Base-by-base conservation (phyloP, 2,329 filamentous ascomycete genomes). In the Zasmidium cellare region DNA sequence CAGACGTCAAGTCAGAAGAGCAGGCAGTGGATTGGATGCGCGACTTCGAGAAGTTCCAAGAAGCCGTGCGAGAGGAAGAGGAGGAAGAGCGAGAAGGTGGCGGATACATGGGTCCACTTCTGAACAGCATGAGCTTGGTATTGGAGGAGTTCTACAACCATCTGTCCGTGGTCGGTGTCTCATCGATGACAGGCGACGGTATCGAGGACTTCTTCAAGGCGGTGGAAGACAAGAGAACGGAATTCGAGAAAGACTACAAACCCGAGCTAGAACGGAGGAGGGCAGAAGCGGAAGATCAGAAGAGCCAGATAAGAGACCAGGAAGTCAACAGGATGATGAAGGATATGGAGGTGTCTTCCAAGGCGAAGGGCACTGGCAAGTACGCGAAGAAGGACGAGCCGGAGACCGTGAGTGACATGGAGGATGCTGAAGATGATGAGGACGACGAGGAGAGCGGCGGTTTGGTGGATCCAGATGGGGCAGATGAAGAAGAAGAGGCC, bases 21-120 rank as follows among this genome's bases (percentile, higher is more conserved):
- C 84, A 85, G 23, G 94, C 92, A 1, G 94, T 93, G 77, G 92
- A 97, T 72, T 99, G 96, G 94, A 99, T 99, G 94, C 96, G 92
- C 5, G 93, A 99, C 75, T 99, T 97, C 70, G 94, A 99, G 65
- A 87, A 90, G 0, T 99, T 99, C 77, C 94, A 97, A 73, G 85
- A 85, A 16, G 93, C 96, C 0, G 80, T 99, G 47, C 84, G 85
- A 50, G 79, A 84, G 23, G 94, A 97, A 70, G 91, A 97, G 72
- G 86, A 89, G 56, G 81, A 83, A 7, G 91, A 92, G 47, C 86
- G 83, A 24, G 91, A 92, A 65, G 87, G 85, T 9, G 85, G 87
- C 3, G 94, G 94, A 14, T 99, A 99, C 78, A 97, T 99, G 94
- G 89, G 90, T 55, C 96, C 90, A 65, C 78, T 97, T 55, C 82